Conservation (phyloP, 2,329 filamentous ascomycete genomes). For the Aspergillus proliferans region DNA sequence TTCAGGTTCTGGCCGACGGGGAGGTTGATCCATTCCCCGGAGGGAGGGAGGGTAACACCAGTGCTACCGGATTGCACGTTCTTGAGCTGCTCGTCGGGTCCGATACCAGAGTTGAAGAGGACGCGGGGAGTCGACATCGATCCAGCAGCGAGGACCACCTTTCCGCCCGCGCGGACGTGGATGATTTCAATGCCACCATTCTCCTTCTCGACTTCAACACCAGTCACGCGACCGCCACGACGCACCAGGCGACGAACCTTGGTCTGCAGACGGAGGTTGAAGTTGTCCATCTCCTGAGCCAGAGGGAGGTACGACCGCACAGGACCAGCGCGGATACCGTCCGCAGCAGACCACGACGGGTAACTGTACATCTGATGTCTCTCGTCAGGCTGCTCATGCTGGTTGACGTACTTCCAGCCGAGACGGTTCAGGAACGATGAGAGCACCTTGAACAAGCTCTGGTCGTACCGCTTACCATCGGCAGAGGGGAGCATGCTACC, state of each 20-base stretch:
- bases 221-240: slow-evolving; percentile 54
- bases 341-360: slow-evolving; percentile 59
- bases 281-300: slow-evolving; percentile 55
- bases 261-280: slow-evolving; percentile 60
- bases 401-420: slow-evolving; percentile 57
- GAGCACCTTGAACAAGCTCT: slow-evolving; percentile 59
- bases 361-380: slow-evolving; percentile 62
- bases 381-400: slow-evolving; percentile 51
- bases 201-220: slow-evolving; percentile 25
- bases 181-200: slow-evolving; percentile 50
- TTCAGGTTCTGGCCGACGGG: slow-evolving; percentile 46
- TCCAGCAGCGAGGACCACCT: slow-evolving; percentile 62
- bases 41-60: slow-evolving; percentile 33
- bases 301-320: slow-evolving; percentile 63
- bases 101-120: slow-evolving; percentile 62
- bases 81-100: slow-evolving; percentile 45
- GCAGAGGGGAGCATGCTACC: slow-evolving; percentile 60
- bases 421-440: slow-evolving; percentile 51
- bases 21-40: slow-evolving; percentile 42
- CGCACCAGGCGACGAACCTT: slow-evolving; percentile 60
- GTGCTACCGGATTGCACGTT: slow-evolving; percentile 40
- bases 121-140: slow-evolving; percentile 63
- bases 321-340: slow-evolving; percentile 62
- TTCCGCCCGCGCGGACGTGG: slow-evolving; percentile 56
- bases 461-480: slow-evolving; percentile 60